phyloP scores from a whole-genome alignment of 164 flowering plant species.

The Umbellularia californica region DNA sequence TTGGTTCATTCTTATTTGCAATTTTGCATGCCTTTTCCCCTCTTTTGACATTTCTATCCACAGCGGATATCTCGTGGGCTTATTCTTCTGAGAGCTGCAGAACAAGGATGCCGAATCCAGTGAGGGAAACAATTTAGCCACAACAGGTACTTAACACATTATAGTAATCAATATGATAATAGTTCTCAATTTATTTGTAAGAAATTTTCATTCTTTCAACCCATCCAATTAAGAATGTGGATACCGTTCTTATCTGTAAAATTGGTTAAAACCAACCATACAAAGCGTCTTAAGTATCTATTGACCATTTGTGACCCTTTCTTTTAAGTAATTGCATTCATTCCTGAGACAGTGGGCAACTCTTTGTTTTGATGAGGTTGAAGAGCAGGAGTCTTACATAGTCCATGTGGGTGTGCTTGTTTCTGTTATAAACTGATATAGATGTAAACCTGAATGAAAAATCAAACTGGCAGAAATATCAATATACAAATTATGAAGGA shows the following conservation, averaged over 20 bases:
- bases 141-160: background rate
- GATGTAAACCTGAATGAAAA: too few species aligned
- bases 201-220: conserved; percentile 22
- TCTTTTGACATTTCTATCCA: conserved; percentile 3
- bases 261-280: background rate
- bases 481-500: too few species aligned
- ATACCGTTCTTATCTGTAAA: conserved; percentile 11
- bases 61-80: conserved; percentile 56
- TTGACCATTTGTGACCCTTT: too few species aligned
- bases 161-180: conserved; percentile 1
- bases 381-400: too few species aligned
- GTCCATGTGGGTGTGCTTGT: background rate
- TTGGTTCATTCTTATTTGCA: background rate
- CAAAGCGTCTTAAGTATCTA: too few species aligned
- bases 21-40: background rate
- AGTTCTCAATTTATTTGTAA: conserved; percentile 9
- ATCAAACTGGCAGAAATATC: too few species aligned
- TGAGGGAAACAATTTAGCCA: conserved; percentile 7
- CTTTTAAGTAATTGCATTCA: too few species aligned
- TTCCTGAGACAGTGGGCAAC: too few species aligned
- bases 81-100: conserved; percentile 19
- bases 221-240: conserved; percentile 15
- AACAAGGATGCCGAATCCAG: conserved; percentile 35
- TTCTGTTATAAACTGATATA: background rate
- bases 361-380: too few species aligned